A percentile compares a stretch with the other conserved stretches of the same genome.
Evolutionary conservation across 192 early-diverging fungal genomes (phyloP).

Genomic region (Obelidium mucronatum): DNA sequence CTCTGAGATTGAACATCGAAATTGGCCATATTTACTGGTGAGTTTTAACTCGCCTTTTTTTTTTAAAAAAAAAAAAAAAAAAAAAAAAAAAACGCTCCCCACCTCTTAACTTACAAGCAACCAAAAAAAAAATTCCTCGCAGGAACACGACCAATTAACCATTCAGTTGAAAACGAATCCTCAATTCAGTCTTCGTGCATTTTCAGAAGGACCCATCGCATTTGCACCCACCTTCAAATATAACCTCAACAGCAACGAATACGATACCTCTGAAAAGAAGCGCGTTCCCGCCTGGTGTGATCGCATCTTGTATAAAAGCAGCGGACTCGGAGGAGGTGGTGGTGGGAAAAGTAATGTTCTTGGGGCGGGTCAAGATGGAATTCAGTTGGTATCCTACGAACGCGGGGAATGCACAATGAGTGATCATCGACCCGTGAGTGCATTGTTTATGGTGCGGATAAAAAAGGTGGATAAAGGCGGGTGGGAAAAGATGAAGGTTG

Average conservation of each 20-base stretch:
- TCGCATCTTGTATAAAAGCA: slow-evolving; percentile 61
- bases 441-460: slow-evolving; percentile 10
- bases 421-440: slow-evolving; percentile 30
- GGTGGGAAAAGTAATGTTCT: not conserved
- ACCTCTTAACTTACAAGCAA: slow-evolving; percentile 11
- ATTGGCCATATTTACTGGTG: too few relatives aligned
- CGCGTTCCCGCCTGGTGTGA: slow-evolving; percentile 97
- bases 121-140: slow-evolving; percentile 36
- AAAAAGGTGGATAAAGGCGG: slow-evolving; percentile 1
- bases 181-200: slow-evolving; percentile 77
- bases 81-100: not conserved
- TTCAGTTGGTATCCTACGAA: not conserved
- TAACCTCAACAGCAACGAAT: slow-evolving; percentile 74
- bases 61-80: not conserved
- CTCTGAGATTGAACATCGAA: slow-evolving; percentile 32
- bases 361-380: not conserved
- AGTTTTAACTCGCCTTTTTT: not conserved
- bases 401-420: slow-evolving; percentile 15
- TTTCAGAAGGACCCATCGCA: slow-evolving; percentile 75
- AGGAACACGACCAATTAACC: slow-evolving; percentile 60
- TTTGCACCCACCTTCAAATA: slow-evolving; percentile 99
- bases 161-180: slow-evolving; percentile 57
- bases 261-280: slow-evolving; percentile 94
- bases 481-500: not conserved
- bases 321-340: not conserved